A percentile compares a stretch with the other conserved stretches of the same genome.
Conservation (phyloP, 352 stramenopile species). For the Phytophthora sp. region DNA sequence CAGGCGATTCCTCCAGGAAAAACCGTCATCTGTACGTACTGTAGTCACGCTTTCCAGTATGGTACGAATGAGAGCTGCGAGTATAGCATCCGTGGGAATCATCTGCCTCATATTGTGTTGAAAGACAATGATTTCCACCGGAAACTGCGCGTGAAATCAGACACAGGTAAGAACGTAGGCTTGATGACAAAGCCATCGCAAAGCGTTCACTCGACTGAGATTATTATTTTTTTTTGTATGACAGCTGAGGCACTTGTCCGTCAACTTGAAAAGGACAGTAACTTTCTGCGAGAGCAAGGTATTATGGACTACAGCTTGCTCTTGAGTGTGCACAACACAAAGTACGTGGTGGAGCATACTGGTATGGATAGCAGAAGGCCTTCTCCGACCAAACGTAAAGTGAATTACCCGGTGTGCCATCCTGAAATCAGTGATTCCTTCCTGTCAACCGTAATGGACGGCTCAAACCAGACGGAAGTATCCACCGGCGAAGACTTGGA, state of each 20-base stretch:
- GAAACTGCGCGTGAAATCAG: conserved; percentile 75
- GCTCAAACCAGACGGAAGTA: conserved; percentile 39
- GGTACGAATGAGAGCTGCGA: conserved; percentile 72
- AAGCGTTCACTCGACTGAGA: conserved; percentile 11
- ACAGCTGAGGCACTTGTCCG: conserved; percentile 60
- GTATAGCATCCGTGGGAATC: conserved; percentile 80
- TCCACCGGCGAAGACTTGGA: conserved; percentile 63
- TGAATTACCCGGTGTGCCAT: conserved; percentile 77
- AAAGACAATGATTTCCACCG: conserved; percentile 91
- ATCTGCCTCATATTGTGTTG: conserved; percentile 79
- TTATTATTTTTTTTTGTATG: not conserved
- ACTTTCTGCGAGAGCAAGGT: conserved; percentile 76
- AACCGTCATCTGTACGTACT: conserved; percentile 87
- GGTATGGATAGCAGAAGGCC: conserved; percentile 42
- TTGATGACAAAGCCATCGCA: not conserved
- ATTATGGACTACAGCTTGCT: conserved; percentile 93
- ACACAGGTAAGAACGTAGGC: conserved; percentile 40
- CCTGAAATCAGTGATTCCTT: conserved; percentile 57
- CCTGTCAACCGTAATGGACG: conserved; percentile 42
- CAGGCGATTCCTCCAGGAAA: conserved; percentile 81
- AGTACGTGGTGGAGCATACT: conserved; percentile 82
- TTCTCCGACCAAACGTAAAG: conserved; percentile 73
- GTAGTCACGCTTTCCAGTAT: conserved; percentile 80
- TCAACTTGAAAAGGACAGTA: conserved; percentile 74
- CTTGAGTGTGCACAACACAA: conserved; percentile 85